These are phyloP conservation scores for Calonectria fujianensis DNA, from an alignment of 2,329 filamentous ascomycete species.

Conservation along the genomic window DNA sequence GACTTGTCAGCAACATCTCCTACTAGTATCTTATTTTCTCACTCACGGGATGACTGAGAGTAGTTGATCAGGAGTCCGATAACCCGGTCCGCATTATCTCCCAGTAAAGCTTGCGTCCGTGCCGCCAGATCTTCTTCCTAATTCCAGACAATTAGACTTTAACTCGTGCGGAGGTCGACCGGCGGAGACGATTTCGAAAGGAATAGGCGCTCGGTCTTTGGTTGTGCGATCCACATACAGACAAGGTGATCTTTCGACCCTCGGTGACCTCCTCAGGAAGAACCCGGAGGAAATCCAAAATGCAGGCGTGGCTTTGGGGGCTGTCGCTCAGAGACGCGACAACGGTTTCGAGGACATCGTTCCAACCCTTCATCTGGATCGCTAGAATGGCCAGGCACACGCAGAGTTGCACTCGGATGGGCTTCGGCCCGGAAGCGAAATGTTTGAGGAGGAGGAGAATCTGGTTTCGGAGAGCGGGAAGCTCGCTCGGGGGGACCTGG, in stretches of 20 bases:
- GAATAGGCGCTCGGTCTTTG: conserved; percentile 64
- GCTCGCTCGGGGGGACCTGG: conserved; percentile 86
- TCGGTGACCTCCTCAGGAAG: conserved; percentile 99
- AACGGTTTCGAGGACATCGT: conserved; percentile 90
- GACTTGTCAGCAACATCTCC: conserved; percentile 45
- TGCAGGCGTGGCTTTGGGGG: conserved; percentile 86
- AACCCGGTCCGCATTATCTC: conserved; percentile 92
- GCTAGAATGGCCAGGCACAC: conserved; percentile 96
- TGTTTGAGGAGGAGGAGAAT: conserved; percentile 87
- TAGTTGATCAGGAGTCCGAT: conserved; percentile 92
- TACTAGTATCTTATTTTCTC: neutral
- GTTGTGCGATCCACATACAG: conserved; percentile 87
- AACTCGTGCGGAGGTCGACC: conserved; percentile 60
- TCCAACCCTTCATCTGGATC: conserved; percentile 97
- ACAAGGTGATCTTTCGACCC: conserved; percentile 99
- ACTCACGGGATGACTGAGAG: conserved; percentile 89
- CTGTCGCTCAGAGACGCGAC: conserved; percentile 86
- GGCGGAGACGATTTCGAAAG: conserved; percentile 59
- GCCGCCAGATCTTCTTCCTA: conserved; percentile 96
- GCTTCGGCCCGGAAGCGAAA: conserved; percentile 88
- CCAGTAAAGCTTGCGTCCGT: conserved; percentile 91
- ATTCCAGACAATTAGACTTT: conserved; percentile 66
- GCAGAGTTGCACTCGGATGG: conserved; percentile 92
- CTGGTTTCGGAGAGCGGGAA: conserved; percentile 87
- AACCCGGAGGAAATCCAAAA: conserved; percentile 96